Conservation (phyloP, 139 green algal genomes). For the Dunaliella primolecta region DNA sequence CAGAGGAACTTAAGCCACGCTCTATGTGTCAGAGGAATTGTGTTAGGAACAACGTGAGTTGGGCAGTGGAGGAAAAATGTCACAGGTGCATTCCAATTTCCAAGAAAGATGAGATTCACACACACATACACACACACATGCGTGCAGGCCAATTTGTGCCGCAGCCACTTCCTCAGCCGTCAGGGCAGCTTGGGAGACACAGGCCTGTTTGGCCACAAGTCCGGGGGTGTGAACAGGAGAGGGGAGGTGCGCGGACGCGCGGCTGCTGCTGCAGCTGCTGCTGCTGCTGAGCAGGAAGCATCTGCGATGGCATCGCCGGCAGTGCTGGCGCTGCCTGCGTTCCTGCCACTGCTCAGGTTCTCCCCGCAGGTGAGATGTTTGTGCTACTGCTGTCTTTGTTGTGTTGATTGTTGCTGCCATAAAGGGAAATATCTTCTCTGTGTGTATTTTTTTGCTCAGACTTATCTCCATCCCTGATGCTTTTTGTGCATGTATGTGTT, state of each 20-base stretch:
- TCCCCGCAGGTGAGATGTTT: neutral
- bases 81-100: no score
- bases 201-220: neutral
- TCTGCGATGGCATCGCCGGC: neutral
- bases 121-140: slow-evolving; percentile 7
- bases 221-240: neutral
- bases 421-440: no score
- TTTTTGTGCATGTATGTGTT: no score
- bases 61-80: no score
- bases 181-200: neutral
- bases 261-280: neutral
- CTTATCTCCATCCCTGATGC: no score
- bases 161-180: slow-evolving; percentile 12
- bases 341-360: slow-evolving; percentile 65
- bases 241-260: neutral
- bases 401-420: no score
- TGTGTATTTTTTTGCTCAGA: no score
- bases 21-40: no score
- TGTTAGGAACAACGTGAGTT: no score
- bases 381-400: no score
- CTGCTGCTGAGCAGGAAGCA: neutral
- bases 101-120: no score
- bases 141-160: slow-evolving; percentile 22
- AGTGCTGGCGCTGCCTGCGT: slow-evolving; percentile 1
- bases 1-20: no score